These are phyloP conservation scores for Botryotinia convoluta DNA, from an alignment of 2,329 filamentous ascomycete species.

Conservation along the genomic window DNA sequence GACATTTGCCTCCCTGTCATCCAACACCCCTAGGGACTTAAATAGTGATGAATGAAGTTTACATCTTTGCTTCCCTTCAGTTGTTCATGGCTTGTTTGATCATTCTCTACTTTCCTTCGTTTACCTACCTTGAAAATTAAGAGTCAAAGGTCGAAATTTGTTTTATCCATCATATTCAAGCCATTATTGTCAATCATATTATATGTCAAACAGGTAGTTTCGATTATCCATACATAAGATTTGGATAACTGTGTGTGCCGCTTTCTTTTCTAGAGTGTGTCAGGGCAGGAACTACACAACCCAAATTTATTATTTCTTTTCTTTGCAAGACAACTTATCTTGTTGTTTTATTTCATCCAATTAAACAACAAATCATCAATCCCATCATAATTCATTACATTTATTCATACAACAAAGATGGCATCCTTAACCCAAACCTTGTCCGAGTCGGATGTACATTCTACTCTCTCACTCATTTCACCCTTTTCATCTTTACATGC, in stretches of 20 bases:
- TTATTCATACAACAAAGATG: neutral
- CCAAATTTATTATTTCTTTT: neutral
- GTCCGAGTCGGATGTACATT: neutral
- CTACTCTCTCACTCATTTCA: neutral
- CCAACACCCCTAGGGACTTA: neutral
- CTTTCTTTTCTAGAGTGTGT: neutral
- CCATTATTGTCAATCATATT: neutral
- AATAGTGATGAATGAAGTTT: neutral
- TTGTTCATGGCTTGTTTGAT: neutral
- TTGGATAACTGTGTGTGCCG: neutral
- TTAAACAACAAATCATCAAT: neutral
- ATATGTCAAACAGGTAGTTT: neutral
- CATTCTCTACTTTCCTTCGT: neutral
- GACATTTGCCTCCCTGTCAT: neutral
- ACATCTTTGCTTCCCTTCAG: neutral
- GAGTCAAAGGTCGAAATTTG: neutral
- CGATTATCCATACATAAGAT: neutral
- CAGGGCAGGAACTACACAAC: neutral
- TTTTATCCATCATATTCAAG: neutral
- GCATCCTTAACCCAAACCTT: neutral
- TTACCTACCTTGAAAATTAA: neutral
- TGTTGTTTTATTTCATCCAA: neutral
- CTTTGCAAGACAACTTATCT: neutral
- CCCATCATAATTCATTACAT: too few relatives aligned
- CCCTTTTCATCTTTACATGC: neutral